phyloP scores from a whole-genome alignment of 139 green algal species.

The Marvania coccoides region DNA sequence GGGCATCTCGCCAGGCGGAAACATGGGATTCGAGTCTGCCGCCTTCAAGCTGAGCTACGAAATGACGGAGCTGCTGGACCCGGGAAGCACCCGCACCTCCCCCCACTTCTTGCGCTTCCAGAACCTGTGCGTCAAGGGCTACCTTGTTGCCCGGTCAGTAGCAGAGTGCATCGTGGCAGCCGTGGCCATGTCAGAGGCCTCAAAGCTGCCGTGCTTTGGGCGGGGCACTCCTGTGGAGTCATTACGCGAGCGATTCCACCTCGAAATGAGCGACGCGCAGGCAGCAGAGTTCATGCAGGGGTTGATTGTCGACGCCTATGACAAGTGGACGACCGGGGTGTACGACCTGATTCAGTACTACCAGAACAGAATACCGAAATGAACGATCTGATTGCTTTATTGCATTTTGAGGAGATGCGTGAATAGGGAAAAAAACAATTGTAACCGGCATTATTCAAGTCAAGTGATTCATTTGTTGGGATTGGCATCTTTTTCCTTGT shows the following conservation, averaged over 20 bases:
- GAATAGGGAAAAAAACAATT: background rate
- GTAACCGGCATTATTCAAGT: no score
- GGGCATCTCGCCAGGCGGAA: slow-evolving; percentile 62
- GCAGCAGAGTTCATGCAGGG: slow-evolving; percentile 67
- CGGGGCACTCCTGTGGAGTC: slow-evolving; percentile 51
- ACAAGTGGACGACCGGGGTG: slow-evolving; percentile 54
- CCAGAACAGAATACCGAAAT: slow-evolving; percentile 63
- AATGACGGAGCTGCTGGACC: slow-evolving; percentile 95
- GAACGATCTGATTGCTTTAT: background rate
- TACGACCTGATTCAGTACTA: slow-evolving; percentile 79
- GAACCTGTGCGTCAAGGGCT: slow-evolving; percentile 69
- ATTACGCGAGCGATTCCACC: slow-evolving; percentile 55
- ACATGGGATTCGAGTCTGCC: slow-evolving; percentile 88
- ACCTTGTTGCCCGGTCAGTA: slow-evolving; percentile 62
- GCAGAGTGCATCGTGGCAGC: slow-evolving; percentile 43
- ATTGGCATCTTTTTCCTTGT: no score
- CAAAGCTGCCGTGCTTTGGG: slow-evolving; percentile 61
- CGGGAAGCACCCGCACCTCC: slow-evolving; percentile 30
- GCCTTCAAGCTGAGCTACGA: slow-evolving; percentile 97
- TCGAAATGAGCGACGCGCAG: slow-evolving; percentile 61
- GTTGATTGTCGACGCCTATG: slow-evolving; percentile 76
- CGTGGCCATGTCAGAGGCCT: slow-evolving; percentile 50
- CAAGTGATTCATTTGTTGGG: no score
- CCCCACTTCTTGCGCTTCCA: slow-evolving; percentile 37
- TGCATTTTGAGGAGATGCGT: background rate